Evolutionary conservation across 2,329 filamentous ascomycete species (phyloP).

Genomic region (Septoria linicola): DNA sequence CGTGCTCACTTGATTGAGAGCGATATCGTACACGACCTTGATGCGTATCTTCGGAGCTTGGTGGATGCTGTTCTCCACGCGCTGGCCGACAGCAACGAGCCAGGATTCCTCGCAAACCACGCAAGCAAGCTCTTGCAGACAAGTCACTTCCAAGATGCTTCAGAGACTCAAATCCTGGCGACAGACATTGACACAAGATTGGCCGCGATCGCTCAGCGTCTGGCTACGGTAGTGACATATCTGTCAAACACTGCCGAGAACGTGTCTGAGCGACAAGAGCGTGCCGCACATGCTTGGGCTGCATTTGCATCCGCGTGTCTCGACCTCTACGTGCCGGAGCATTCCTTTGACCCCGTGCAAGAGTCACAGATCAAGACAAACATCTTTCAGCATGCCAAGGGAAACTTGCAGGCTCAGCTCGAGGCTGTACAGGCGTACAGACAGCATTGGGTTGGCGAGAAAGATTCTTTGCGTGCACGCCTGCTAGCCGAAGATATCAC

Average conservation of each 20-base stretch:
- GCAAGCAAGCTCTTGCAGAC: slow-evolving; percentile 1
- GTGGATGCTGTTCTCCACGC: slow-evolving; percentile 38
- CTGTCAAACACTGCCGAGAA: background rate
- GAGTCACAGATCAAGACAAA: slow-evolving; percentile 62
- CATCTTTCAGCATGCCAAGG: slow-evolving; percentile 57
- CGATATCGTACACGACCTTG: slow-evolving; percentile 35
- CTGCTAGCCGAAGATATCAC: slow-evolving; percentile 62
- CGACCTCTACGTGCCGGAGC: slow-evolving; percentile 79
- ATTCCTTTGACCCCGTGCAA: slow-evolving; percentile 76
- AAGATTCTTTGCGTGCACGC: slow-evolving; percentile 64
- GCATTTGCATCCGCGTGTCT: slow-evolving; percentile 72
- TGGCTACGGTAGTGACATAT: background rate
- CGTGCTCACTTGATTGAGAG: slow-evolving; percentile 38
- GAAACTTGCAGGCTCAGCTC: slow-evolving; percentile 57
- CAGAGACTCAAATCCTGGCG: background rate
- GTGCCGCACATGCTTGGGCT: slow-evolving; percentile 62
- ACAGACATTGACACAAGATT: background rate
- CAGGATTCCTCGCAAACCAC: background rate
- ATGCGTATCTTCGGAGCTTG: slow-evolving; percentile 31
- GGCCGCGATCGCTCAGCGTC: slow-evolving; percentile 7
- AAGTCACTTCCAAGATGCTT: background rate
- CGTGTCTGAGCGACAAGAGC: background rate
- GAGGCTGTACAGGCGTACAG: slow-evolving; percentile 66
- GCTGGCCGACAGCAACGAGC: slow-evolving; percentile 7
- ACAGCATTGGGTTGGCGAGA: slow-evolving; percentile 63